Evolutionary conservation across 371 early-diverging fungal genomes (phyloP).

Genomic region (Mucor plumbeus): DNA sequence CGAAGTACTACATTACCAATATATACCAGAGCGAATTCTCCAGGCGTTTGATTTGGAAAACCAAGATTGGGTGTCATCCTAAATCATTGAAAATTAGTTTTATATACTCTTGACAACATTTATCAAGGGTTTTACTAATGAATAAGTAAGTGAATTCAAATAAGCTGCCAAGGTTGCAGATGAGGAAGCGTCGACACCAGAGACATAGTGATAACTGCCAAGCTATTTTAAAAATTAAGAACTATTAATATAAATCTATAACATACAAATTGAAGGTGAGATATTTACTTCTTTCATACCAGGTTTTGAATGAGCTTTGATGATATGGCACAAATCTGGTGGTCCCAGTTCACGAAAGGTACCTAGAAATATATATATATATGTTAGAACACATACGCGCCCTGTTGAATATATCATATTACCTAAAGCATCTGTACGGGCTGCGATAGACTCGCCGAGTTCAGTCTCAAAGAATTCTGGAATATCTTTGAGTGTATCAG

Average conservation of each 20-base stretch:
- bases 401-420: conserved; percentile 26
- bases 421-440: conserved; percentile 92
- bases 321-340: conserved; percentile 95
- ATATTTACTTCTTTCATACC: conserved; percentile 76
- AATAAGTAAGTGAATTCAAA: conserved; percentile 92
- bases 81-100: neutral
- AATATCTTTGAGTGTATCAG: conserved; percentile 73
- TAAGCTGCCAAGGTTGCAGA: conserved; percentile 95
- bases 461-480: conserved; percentile 95
- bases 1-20: conserved; percentile 53
- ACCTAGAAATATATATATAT: conserved; percentile 44
- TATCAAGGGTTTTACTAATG: conserved; percentile 61
- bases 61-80: conserved; percentile 77
- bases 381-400: neutral
- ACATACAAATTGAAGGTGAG: no score
- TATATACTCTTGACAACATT: neutral
- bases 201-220: conserved; percentile 86
- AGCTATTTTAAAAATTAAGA: conserved; percentile 24
- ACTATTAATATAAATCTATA: neutral
- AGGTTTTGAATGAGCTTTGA: conserved; percentile 85
- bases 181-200: conserved; percentile 93
- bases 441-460: conserved; percentile 82
- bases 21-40: conserved; percentile 75
- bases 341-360: conserved; percentile 94
- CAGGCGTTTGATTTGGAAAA: conserved; percentile 70